Base-by-base conservation (phyloP, 768 basidiomycete species). In the Leccinum subtestaceum region DNA sequence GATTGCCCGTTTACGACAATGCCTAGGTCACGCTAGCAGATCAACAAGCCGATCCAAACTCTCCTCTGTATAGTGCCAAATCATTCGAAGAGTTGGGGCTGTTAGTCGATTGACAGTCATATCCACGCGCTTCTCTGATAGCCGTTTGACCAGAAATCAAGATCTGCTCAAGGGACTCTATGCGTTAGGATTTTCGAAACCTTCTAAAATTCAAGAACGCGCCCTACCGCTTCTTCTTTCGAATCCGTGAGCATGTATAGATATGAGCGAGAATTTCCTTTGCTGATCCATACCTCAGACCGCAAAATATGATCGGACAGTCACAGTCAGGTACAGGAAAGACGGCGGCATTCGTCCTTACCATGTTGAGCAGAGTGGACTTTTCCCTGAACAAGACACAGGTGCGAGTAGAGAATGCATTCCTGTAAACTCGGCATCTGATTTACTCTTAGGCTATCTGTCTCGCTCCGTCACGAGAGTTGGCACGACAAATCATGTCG, bases 261-360 rank as follows among this genome's bases (percentile, higher is more conserved):
- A 38, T 13, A 27, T 54, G 34, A 8, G 11, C 27, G 3, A 12
- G 5, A 9, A 31, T 52, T 56, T 32, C 19, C 40, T 43, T 29
- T 52, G 19, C 66, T 55, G 19, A 58, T 46, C n/a, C 40, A 70
- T 15, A 25, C 36, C 34, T 2, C 40, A 99, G 96, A n/a, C 90
- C 96, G 11, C 89, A 87, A 54, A 98, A 98, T 75, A 95, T 98
- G 89, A 98, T 98, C 70, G 97, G 95, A 17, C 97, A 99, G 77
- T 98, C 95, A 53, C 97, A 99, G 69, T 98, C 97, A 34, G 97
- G 97, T 40, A 99, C 97, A 9, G 97, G 97, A 52, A 99, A 99
- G 78, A 98, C 97, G 2, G 97, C 97, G 4, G 97, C 97, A 10
- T 99, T 99, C 72, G 93, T 95, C 12, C 80, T 99, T 52, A 95